These are phyloP conservation scores for Drosera spatulata DNA, from an alignment of 179 eudicot species.

Conservation along the genomic window DNA sequence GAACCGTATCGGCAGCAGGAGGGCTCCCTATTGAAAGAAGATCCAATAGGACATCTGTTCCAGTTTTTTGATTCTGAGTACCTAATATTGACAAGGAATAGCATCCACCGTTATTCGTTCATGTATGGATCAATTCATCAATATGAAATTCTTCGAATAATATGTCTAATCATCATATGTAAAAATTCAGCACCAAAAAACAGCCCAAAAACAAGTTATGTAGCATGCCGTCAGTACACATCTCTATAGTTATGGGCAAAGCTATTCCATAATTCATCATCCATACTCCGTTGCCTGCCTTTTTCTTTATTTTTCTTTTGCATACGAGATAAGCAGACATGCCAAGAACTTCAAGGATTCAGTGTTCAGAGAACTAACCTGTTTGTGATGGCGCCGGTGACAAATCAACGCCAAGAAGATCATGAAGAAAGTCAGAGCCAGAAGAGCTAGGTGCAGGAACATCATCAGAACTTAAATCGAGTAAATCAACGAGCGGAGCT, in stretches of 20 bases:
- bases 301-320: too few species aligned
- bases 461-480: conserved; percentile 82
- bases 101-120: conserved; percentile 3
- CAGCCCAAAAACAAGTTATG: too few species aligned
- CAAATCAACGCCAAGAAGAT: conserved; percentile 81
- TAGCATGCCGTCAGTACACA: too few species aligned
- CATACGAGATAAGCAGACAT: neutral
- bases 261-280: too few species aligned
- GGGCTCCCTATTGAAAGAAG: conserved; percentile 79
- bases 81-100: conserved; percentile 18
- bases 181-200: too few species aligned
- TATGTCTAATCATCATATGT: too few species aligned
- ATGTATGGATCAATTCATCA: neutral
- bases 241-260: too few species aligned
- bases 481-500: conserved; percentile 93
- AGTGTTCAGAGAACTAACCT: conserved; percentile 34
- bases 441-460: conserved; percentile 66
- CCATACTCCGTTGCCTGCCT: too few species aligned
- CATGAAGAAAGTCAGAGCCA: conserved; percentile 78
- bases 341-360: neutral
- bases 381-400: conserved; percentile 45
- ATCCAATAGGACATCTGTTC: conserved; percentile 75
- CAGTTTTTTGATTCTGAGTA: conserved; percentile 49
- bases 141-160: too few species aligned
- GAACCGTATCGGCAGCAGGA: conserved; percentile 41